phyloP scores from a whole-genome alignment of 2,329 filamentous ascomycete genomes.

The Orbilia javanica region DNA sequence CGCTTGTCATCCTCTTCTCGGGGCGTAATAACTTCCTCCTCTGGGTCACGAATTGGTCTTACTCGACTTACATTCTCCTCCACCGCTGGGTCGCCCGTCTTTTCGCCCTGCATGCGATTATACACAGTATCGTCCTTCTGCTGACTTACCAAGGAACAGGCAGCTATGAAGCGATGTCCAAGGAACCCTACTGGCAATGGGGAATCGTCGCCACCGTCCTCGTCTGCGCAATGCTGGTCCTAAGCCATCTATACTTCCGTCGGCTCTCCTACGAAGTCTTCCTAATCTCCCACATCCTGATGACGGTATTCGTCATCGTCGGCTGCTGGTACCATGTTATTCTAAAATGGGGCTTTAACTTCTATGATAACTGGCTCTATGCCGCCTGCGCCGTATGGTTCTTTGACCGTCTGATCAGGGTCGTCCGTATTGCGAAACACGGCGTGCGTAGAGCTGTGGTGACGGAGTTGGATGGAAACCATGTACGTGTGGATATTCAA shows the following conservation, averaged over 20 bases:
- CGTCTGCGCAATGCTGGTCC: conserved; percentile 63
- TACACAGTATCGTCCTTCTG: conserved; percentile 67
- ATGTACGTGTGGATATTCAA: conserved; percentile 67
- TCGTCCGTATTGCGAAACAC: conserved; percentile 64
- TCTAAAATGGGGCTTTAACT: conserved; percentile 62
- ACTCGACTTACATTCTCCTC: conserved; percentile 68
- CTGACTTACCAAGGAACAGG: conserved; percentile 63
- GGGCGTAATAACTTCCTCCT: conserved; percentile 69
- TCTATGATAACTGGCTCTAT: conserved; percentile 67
- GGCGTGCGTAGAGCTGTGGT: conserved; percentile 66
- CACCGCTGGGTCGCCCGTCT: conserved; percentile 69
- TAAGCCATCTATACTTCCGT: conserved; percentile 63
- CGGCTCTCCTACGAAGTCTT: conserved; percentile 68
- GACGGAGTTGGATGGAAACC: conserved; percentile 63
- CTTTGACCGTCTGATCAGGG: conserved; percentile 67
- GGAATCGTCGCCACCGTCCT: conserved; percentile 66
- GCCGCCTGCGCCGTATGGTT: conserved; percentile 67
- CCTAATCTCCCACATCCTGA: conserved; percentile 64
- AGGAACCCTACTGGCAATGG: conserved; percentile 67
- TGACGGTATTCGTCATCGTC: conserved; percentile 65
- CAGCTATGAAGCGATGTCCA: conserved; percentile 62
- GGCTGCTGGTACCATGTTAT: conserved; percentile 67
- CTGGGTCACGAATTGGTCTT: conserved; percentile 69
- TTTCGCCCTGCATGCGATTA: conserved; percentile 66
- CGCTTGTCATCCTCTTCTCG: conserved; percentile 67